phyloP scores from a whole-genome alignment of 768 basidiomycete species.

The Termitomyces sp. region DNA sequence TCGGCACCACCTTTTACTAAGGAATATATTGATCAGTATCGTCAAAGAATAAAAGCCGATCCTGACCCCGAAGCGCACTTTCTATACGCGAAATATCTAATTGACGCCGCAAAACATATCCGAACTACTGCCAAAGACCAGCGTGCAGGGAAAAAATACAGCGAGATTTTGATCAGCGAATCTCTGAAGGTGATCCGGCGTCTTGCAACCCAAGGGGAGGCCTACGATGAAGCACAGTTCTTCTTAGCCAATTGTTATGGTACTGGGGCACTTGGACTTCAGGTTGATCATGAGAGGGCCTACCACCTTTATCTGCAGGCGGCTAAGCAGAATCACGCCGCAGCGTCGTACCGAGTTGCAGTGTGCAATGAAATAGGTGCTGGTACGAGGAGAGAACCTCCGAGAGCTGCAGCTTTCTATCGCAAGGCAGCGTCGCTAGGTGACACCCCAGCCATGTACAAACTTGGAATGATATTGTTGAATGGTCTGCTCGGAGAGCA shows the following conservation, averaged over 20 bases:
- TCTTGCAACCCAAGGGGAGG: slow-evolving; percentile 87
- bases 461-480: slow-evolving; percentile 97
- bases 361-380: slow-evolving; percentile 99
- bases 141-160: slow-evolving; percentile 85
- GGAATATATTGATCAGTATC: slow-evolving; percentile 97
- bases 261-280: slow-evolving; percentile 91
- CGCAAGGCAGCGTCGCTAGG: slow-evolving; percentile 94
- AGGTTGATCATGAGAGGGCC: slow-evolving; percentile 96
- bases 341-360: slow-evolving; percentile 94
- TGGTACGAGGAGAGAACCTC: slow-evolving; percentile 85
- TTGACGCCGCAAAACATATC: slow-evolving; percentile 95
- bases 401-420: slow-evolving; percentile 92
- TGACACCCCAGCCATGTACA: slow-evolving; percentile 99
- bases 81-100: slow-evolving; percentile 96
- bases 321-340: slow-evolving; percentile 93
- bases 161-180: slow-evolving; percentile 84
- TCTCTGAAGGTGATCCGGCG: slow-evolving; percentile 90
- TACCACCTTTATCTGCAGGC: slow-evolving; percentile 98
- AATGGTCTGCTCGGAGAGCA: slow-evolving; percentile 81
- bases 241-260: slow-evolving; percentile 98
- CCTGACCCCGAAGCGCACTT: slow-evolving; percentile 99
- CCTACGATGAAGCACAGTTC: slow-evolving; percentile 96
- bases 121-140: slow-evolving; percentile 71
- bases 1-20: slow-evolving; percentile 88
- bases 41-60: slow-evolving; percentile 94